Percentiles rank a stretch among this genome's conserved stretches.
Evolutionary conservation across 345 rosid species (phyloP).

Genomic region (Populus ilicifolia): DNA sequence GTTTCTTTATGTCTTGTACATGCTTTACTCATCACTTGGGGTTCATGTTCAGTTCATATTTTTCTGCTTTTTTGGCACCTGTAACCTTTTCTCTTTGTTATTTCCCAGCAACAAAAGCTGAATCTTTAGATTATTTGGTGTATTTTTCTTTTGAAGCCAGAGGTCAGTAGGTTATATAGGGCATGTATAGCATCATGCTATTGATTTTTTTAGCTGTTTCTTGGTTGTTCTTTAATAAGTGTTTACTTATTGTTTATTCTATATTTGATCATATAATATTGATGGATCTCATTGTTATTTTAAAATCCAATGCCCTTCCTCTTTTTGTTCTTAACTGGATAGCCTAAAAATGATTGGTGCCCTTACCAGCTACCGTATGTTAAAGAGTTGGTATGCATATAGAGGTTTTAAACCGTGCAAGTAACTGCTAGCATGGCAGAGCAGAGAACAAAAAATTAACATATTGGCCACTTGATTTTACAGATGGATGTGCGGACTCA

Average conservation of each 20-base stretch:
- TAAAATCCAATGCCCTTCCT: slow-evolving; percentile 7
- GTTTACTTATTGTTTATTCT: slow-evolving; percentile 6
- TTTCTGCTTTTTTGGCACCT: not conserved
- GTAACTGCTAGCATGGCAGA: no score
- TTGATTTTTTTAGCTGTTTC: slow-evolving; percentile 4
- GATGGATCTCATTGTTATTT: slow-evolving; percentile 5
- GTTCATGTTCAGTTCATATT: not conserved
- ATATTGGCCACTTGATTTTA: not conserved
- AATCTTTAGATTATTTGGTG: slow-evolving; percentile 1
- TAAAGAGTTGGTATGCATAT: not conserved
- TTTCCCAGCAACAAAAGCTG: not conserved
- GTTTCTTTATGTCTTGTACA: not conserved
- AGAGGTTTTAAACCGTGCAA: not conserved
- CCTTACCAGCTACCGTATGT: not conserved
- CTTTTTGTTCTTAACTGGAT: slow-evolving; percentile 3
- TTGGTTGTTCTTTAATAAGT: not conserved
- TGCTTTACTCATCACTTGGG: not conserved
- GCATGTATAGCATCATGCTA: slow-evolving; percentile 4
- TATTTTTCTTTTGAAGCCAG: slow-evolving; percentile 4
- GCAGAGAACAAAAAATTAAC: not conserved
- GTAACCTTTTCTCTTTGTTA: not conserved
- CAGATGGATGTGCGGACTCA: not conserved
- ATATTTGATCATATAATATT: slow-evolving; percentile 6
- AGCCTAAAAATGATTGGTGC: not conserved
- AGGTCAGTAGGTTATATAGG: slow-evolving; percentile 6